These are phyloP conservation scores for Suillus paluster DNA, from an alignment of 768 basidiomycete species.

Conservation along the genomic window DNA sequence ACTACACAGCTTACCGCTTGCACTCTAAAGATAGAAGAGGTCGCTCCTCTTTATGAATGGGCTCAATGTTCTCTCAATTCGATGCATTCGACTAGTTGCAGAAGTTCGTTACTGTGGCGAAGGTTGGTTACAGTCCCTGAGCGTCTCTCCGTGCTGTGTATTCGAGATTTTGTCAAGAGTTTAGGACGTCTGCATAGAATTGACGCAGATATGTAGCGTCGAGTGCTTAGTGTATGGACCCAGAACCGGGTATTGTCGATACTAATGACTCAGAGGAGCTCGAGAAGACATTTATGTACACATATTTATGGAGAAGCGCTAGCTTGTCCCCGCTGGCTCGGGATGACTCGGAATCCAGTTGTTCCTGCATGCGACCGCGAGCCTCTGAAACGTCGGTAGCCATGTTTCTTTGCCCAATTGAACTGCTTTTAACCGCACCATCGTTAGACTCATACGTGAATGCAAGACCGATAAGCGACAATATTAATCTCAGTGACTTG, in stretches of 20 bases:
- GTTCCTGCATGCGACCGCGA: too few species aligned
- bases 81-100: conserved; percentile 1
- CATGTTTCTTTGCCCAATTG: too few species aligned
- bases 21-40: neutral
- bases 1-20: neutral
- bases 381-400: too few species aligned
- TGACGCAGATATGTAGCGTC: neutral
- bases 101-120: neutral
- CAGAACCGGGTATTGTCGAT: neutral
- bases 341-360: too few species aligned
- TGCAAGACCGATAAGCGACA: neutral
- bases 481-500: neutral
- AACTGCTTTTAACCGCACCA: too few species aligned
- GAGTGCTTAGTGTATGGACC: neutral
- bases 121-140: neutral
- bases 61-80: conserved; percentile 1
- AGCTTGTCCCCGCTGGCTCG: neutral
- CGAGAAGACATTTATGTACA: neutral
- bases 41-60: conserved; percentile 1
- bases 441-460: too few species aligned
- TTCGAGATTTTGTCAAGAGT: neutral
- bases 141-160: neutral
- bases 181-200: neutral
- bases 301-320: neutral
- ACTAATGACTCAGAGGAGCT: too few species aligned